Percentiles rank a stretch among this genome's conserved stretches.
Conservation (phyloP, 352 stramenopile species). For the Elongisporangium anandrum region DNA sequence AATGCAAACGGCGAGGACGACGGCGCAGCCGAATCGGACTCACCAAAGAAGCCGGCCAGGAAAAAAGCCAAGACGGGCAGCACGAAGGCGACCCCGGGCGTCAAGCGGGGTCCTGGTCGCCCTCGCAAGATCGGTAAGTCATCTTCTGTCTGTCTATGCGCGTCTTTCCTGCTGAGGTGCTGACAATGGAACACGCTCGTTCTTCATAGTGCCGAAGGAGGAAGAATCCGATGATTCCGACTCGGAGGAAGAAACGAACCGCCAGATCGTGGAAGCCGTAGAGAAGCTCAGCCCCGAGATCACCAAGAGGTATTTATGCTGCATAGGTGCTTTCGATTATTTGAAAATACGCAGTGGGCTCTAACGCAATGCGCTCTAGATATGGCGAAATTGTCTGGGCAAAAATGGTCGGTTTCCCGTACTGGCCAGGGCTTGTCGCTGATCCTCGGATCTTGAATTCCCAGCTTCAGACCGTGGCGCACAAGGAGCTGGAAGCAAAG, state of each 20-base stretch:
- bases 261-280: conserved; percentile 33
- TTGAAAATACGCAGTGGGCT: neutral
- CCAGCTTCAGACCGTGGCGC: conserved; percentile 36
- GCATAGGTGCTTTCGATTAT: neutral
- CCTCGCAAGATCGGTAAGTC: conserved; percentile 36
- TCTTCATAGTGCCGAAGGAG: conserved; percentile 6
- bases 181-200: neutral
- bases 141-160: neutral
- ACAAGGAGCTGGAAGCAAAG: conserved; percentile 66
- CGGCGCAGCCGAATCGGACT: conserved; percentile 42
- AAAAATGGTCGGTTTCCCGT: conserved; percentile 80
- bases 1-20: conserved; percentile 13
- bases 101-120: conserved; percentile 29
- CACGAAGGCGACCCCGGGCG: conserved; percentile 2
- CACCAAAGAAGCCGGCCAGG: conserved; percentile 40
- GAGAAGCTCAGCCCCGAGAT: conserved; percentile 49
- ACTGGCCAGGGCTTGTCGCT: conserved; percentile 74
- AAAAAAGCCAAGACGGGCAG: conserved; percentile 29
- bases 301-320: conserved; percentile 38
- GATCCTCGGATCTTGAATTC: conserved; percentile 43
- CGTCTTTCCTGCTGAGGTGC: neutral
- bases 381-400: conserved; percentile 79
- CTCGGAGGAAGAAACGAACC: conserved; percentile 32
- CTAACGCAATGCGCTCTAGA: no score
- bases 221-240: conserved; percentile 16